Evolutionary conservation across 2,329 filamentous ascomycete species (phyloP), one percentile per base, ranked within the genome.

Genomic region (Sclerotinia minor): DNA sequence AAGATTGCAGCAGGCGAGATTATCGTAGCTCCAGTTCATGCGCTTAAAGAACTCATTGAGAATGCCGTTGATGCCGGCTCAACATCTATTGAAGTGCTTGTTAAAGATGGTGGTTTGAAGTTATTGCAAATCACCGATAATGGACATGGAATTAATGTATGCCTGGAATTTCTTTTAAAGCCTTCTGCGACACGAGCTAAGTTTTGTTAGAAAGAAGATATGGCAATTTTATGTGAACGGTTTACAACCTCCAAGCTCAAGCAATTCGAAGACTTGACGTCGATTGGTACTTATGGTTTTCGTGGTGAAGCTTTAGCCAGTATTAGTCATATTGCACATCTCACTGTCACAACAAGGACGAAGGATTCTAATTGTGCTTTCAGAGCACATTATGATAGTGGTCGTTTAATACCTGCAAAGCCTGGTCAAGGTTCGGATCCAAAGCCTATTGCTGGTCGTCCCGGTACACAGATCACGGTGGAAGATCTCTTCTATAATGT

Each of bases 1-100:
- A 99, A 98, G 79, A 99, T 99, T 73, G 95, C 95, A 0, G 95
- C 95, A 0, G 95, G 95, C 26, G 95, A 99, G 79, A 99, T 99
- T 75, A 99, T 99, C 69, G 93, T 99, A 60, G 94, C 95, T 2
- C 96, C 95, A 0, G 93, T 97, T 38, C 92, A 99, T 79, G 95
- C 96, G 3, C 80, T 99, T 68, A 99, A 99, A 79, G 95, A 99
- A 78, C 82, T 99, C 61, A 93, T 99, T 17, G 95, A 99, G 78
- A 99, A 99, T 75, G 90, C 95, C 5, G 93, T 99, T 21, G 96
- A 99, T 80, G 95, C 96, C n/a, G 94, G 95, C 6, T 92, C 95
- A 3, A 98, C 95, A 0, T 88, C 90, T 2, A 81, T 99, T 57
- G 95, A 99, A 76, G 89, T 99, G 24, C 78, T 97, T 5, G 91